phyloP scores from a whole-genome alignment of 2,329 filamentous ascomycete species.

The Fonsecaea nubica region DNA sequence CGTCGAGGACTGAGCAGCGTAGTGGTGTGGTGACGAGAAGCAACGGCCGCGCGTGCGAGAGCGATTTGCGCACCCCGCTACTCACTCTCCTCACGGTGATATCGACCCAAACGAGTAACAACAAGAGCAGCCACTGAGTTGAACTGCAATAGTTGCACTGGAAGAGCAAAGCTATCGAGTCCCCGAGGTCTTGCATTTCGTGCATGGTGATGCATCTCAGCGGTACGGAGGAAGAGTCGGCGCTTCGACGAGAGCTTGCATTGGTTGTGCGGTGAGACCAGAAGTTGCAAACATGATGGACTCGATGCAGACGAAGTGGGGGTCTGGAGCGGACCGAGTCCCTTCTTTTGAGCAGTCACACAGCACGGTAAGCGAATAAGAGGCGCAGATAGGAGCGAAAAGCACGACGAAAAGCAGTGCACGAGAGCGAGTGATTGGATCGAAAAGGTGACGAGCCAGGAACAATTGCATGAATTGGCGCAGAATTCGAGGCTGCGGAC shows the following conservation, averaged over 20 bases:
- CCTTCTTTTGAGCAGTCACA: constrained; percentile 16
- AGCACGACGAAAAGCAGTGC: constrained; percentile 13
- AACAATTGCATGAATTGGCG: constrained; percentile 16
- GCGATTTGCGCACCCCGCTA: constrained; percentile 30
- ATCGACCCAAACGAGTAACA: constrained; percentile 23
- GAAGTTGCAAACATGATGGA: constrained; percentile 19
- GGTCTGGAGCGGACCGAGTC: constrained; percentile 34
- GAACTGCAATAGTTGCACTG: constrained; percentile 29
- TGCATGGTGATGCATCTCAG: constrained; percentile 17
- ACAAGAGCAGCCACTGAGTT: constrained; percentile 20
- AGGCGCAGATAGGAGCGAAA: constrained; percentile 6
- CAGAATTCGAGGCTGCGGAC: constrained; percentile 4
- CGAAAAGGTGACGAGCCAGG: constrained; percentile 23
- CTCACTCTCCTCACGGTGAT: constrained; percentile 32
- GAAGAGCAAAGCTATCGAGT: constrained; percentile 19
- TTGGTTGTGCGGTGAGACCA: constrained; percentile 30
- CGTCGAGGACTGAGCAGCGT: neutral
- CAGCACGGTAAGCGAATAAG: constrained; percentile 2
- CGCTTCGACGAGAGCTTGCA: constrained; percentile 35
- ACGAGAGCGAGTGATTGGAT: constrained; percentile 12
- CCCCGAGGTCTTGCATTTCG: constrained; percentile 13
- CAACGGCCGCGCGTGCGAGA: constrained; percentile 26
- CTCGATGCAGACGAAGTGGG: constrained; percentile 18
- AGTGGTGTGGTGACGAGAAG: constrained; percentile 16
- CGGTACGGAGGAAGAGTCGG: constrained; percentile 31